Base-by-base conservation (phyloP, 768 basidiomycete genomes). In the Tubosaeta sp. region DNA sequence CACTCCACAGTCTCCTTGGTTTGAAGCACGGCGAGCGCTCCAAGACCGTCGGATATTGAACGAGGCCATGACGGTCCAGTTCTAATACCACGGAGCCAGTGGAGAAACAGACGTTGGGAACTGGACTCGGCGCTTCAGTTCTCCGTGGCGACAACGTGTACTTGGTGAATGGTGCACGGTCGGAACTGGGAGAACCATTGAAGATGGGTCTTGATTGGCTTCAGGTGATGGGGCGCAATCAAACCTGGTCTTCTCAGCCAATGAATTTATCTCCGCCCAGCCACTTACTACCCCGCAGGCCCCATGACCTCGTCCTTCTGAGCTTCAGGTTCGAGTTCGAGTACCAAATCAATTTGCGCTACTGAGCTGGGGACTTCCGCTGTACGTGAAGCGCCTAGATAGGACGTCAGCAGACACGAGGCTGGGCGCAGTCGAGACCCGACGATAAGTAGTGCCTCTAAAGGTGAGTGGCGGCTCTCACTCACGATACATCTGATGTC, bases 401-500 rank as follows among this genome's bases (percentile, higher is more conserved):
- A 13, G 24, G 13, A 41, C 38, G 24, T 27, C 24, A 41, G 8
- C 24, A 24, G n/a, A 31, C 43, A 44, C 43, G 27, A 30, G 43
- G 27, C 43, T 31, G 43, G 29, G 27, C n/a, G n/a, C 27, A 30
- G 27, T 4, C 16, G n/a, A n/a, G n/a, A n/a, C 13, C 11, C 12
- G 11, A 14, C 19, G 16, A 29, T 42, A 42, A 40, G 38, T 40
- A 40, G 25, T n/a, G n/a, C 39, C 12, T 29, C 42, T 29, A 18
- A 29, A 30, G 5, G 43, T 30, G 43, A 6, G 43, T 14, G 29
- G 9, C 3, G 4, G n/a, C 10, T 27, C 35, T 18, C 25, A 7
- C 18, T 24, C 18, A 2, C 24, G n/a, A 35, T 25, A 36, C 24
- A n/a, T 16, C 14, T 18, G 46, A 63, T 61, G 56, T 51, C 51